Evolutionary conservation across 2,329 filamentous ascomycete species (phyloP), one percentile per base, ranked within the genome.

Genomic region (Pseudonectria foliicola): DNA sequence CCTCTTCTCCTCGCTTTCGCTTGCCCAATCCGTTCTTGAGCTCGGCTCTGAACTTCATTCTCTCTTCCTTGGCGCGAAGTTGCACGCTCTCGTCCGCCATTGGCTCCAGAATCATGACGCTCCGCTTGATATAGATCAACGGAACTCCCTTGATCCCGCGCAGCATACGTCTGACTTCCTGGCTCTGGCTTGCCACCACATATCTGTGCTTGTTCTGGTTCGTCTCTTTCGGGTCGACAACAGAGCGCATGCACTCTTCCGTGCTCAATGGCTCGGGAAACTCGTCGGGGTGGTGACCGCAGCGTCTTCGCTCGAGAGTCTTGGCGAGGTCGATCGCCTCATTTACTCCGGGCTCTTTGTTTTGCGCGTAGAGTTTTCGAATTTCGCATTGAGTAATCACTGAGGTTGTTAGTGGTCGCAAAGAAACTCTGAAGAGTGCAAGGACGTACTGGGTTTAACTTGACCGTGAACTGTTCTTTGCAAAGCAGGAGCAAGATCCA

Each of bases 391-490:
- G 82, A 13, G 83, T 86, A 44, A 89, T 85, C 76, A 88, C 77
- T 81, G 39, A 16, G 14, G 4, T 1, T 12, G 44, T 63, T 25
- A 59, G 52, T 25, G 31, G 23, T 25, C n/a, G 27, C 15, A 7
- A 18, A 18, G 21, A 33, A 30, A 31, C 31, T 24, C 37, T n/a
- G 35, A 26, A 3, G 34, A 33, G 23, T 31, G 15, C 16, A 35
- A 46, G 29, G 6, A 67, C 76, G 37, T 68, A 85, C 79, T 82
- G 31, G 85, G 82, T 63, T 92, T 94, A 49, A 88, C 80, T 58
- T 86, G 76, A 42, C 86, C 89, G 55, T 93, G 86, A 4, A 95
- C 69, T n/a, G 87, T 92, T 39, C 84, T 75, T 55, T 89, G 77
- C 21, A 95, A 67, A 14, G 82, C 77, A 25, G 75, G 73, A 32